These are phyloP conservation scores for Colletotrichum brevisporum DNA, from an alignment of 2,329 filamentous ascomycete species.

Conservation along the genomic window DNA sequence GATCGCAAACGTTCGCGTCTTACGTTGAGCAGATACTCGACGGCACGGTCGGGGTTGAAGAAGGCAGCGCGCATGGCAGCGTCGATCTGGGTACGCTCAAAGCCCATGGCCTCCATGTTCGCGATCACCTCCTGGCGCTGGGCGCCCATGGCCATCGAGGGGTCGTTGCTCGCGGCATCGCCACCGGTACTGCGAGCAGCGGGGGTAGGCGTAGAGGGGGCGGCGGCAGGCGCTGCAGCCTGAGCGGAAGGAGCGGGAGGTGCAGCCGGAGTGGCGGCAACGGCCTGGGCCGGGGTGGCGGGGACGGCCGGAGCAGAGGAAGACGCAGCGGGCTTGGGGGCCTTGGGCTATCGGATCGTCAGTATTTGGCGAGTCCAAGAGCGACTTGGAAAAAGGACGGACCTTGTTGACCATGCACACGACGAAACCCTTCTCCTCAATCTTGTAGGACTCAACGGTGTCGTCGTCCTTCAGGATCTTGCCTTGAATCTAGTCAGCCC, in stretches of 20 bases:
- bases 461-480: slow-evolving; percentile 99
- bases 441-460: slow-evolving; percentile 96
- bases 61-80: slow-evolving; percentile 96
- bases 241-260: slow-evolving; percentile 65
- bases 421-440: slow-evolving; percentile 99
- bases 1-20: slow-evolving; percentile 50
- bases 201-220: slow-evolving; percentile 69
- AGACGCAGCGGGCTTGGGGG: slow-evolving; percentile 81
- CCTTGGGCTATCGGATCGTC: slow-evolving; percentile 54
- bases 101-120: slow-evolving; percentile 98
- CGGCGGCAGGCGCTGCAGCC: slow-evolving; percentile 61
- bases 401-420: slow-evolving; percentile 99
- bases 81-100: slow-evolving; percentile 89
- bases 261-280: slow-evolving; percentile 65
- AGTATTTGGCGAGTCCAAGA: slow-evolving; percentile 9
- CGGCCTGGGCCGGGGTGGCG: slow-evolving; percentile 72
- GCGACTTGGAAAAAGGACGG: slow-evolving; percentile 44
- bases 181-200: slow-evolving; percentile 62
- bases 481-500: slow-evolving; percentile 66
- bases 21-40: slow-evolving; percentile 93
- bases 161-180: slow-evolving; percentile 71
- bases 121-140: slow-evolving; percentile 86
- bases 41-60: slow-evolving; percentile 96
- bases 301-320: slow-evolving; percentile 70
- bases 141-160: slow-evolving; percentile 86